A percentile compares a stretch with the other conserved stretches of the same genome.
Evolutionary conservation across 148 eudicot genomes (phyloP).

Genomic region (Persicaria tinctoria): DNA sequence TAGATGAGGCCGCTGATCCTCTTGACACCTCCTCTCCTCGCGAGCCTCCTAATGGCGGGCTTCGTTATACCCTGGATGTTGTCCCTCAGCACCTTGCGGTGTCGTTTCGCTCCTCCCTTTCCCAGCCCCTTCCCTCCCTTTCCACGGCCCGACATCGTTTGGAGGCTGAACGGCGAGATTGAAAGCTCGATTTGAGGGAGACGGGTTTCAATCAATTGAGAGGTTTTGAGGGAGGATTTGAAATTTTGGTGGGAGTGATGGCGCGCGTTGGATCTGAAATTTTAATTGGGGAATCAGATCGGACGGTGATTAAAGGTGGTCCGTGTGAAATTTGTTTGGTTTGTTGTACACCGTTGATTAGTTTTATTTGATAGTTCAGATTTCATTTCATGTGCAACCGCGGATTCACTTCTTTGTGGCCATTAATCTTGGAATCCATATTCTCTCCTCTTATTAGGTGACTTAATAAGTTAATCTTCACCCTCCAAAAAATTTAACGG

Average conservation of each 20-base stretch:
- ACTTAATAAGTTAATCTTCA: too few species aligned
- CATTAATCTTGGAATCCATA: neutral
- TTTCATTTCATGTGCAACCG: neutral
- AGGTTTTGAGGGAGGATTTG: neutral
- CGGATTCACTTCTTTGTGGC: neutral
- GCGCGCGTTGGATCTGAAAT: neutral
- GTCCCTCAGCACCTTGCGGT: slow-evolving; percentile 18
- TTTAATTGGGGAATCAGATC: neutral
- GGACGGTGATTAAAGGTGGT: neutral
- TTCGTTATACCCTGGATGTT: slow-evolving; percentile 20
- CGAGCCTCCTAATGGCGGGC: slow-evolving; percentile 17
- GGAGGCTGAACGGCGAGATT: neutral
- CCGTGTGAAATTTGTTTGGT: slow-evolving; percentile 2
- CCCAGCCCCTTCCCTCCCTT: slow-evolving; percentile 20
- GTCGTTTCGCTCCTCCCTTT: slow-evolving; percentile 20
- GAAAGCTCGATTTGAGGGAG: neutral
- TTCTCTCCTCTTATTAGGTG: too few species aligned
- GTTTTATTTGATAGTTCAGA: neutral
- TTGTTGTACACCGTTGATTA: neutral
- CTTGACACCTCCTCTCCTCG: slow-evolving; percentile 20
- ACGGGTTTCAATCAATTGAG: neutral
- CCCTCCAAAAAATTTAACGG: too few species aligned
- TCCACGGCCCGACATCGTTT: slow-evolving; percentile 17
- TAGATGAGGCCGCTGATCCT: slow-evolving; percentile 18
- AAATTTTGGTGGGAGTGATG: neutral